These are phyloP conservation scores for Cytospora schulzeri DNA, from an alignment of 2,329 filamentous ascomycete species.

Conservation along the genomic window DNA sequence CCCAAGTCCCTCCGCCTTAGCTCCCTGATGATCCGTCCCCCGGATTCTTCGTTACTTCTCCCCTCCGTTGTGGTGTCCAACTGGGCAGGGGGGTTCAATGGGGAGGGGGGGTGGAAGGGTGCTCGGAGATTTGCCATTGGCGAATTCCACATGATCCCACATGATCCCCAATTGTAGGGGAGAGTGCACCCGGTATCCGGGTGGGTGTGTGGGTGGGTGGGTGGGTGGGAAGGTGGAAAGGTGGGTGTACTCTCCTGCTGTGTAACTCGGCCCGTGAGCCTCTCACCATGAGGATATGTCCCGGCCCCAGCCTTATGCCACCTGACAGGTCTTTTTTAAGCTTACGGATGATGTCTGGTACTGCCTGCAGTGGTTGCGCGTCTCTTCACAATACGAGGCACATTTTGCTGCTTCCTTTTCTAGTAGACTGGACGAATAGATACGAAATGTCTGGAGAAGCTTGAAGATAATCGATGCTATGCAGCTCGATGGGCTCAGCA, in stretches of 20 bases:
- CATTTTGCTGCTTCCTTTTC: constrained; percentile 4
- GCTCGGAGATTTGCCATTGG: not conserved
- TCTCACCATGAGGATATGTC: constrained; percentile 2
- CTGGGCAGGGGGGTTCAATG: not conserved
- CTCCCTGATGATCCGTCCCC: constrained; percentile 13
- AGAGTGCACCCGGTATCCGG: constrained; percentile 2
- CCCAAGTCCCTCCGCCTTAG: not conserved
- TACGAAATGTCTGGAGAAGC: not conserved
- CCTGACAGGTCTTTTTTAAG: constrained; percentile 23
- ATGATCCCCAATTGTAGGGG: constrained; percentile 2
- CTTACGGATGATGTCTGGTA: not conserved
- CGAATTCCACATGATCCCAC: constrained; percentile 7
- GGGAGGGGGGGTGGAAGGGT: not conserved
- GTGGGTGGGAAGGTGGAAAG: not conserved
- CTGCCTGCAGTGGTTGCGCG: constrained; percentile 6
- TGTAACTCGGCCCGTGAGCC: constrained; percentile 17
- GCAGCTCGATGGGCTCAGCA: constrained; percentile 4
- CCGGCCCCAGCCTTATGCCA: constrained; percentile 19
- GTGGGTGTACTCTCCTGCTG: constrained; percentile 8
- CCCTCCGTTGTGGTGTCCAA: not conserved
- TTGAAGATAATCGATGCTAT: not conserved
- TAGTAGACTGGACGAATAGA: constrained; percentile 6
- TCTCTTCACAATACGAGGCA: constrained; percentile 25
- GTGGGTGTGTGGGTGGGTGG: not conserved
- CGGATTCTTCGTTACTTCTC: constrained; percentile 1